Evolutionary conservation across 2,329 filamentous ascomycete species (phyloP), one percentile per base, ranked within the genome.

Genomic region (Aureobasidium subglaciale): DNA sequence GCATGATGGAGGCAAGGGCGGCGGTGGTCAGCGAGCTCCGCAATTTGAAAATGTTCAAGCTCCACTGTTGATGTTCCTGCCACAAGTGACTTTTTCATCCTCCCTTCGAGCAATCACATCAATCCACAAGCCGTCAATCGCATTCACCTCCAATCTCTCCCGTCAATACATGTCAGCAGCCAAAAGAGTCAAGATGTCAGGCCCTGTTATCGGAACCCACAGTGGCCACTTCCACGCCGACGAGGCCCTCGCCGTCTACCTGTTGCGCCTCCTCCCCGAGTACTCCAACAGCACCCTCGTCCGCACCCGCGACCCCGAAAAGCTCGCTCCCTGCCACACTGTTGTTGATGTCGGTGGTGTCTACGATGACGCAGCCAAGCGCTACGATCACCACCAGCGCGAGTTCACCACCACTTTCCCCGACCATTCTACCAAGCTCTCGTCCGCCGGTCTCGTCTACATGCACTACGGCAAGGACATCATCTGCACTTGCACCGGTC

Each of bases 221-320:
- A 96, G 87, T 75, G 93, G 93, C 63, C 90, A 96, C 78, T 99
- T 99, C 81, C 93, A 99, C 77, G 93, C 93, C 70, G 93, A 99
- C 73, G 93, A 99, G 77, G 92, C 93, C 59, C 84, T 99, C 40
- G 93, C 93, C 57, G 91, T 99, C 61, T 90, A 95, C 78, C 90
- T 99, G 79, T 87, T 99, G 63, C 90, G 90, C 62, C 82, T 87
- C 56, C 86, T 97, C 16, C 92, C 93, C 20, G 75, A 85, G 58
- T 99, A 97, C 77, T 71, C 78, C 56, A 74, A 80, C 63, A 85
- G 90, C 24, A 70, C 78, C 40, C 86, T 99, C 40, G 78, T 96
- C 49, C 90, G 93, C 64, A 96, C 91, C 45, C 88, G 93, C 66
- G 90, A 99, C 71, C 84, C 90, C 16, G 80, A 83, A 24, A 70